Evolutionary conservation across 202 grass and related monocot genomes (phyloP).

Genomic region (Panicum hallii): DNA sequence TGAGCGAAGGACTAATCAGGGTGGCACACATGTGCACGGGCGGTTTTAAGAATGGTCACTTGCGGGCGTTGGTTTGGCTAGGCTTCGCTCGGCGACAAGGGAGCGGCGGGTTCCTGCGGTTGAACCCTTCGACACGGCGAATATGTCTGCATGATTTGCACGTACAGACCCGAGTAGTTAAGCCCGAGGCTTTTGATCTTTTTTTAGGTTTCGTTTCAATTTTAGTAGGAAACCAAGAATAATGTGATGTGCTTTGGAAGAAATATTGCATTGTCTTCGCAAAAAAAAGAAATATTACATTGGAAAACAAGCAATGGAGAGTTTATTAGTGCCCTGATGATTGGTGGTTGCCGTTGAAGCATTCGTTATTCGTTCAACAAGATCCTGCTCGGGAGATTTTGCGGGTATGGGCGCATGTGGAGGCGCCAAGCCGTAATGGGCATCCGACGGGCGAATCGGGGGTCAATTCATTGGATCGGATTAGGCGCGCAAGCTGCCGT

Average conservation of each 20-base stretch:
- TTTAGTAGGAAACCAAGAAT: no score
- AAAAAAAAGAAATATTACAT: neutral
- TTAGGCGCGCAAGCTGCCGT: constrained; percentile 23
- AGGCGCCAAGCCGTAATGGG: constrained; percentile 19
- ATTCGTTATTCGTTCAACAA: neutral
- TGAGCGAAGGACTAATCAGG: constrained; percentile 7
- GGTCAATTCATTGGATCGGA: constrained; percentile 34
- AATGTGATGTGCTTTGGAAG: no score
- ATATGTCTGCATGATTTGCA: constrained; percentile 40
- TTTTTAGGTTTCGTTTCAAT: no score
- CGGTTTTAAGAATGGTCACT: neutral
- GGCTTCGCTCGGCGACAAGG: constrained; percentile 5
- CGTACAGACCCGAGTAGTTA: constrained; percentile 23
- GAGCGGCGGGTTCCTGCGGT: constrained; percentile 35
- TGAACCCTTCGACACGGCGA: constrained; percentile 32
- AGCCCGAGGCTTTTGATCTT: neutral
- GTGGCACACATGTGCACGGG: neutral
- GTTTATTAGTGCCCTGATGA: neutral
- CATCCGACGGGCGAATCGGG: constrained; percentile 16
- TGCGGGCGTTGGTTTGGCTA: neutral
- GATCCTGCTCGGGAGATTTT: constrained; percentile 34
- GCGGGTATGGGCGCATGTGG: constrained; percentile 47
- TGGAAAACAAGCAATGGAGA: neutral
- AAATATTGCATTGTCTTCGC: no score
- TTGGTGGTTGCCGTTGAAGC: neutral